phyloP scores from a whole-genome alignment of 2,329 filamentous ascomycete species.

The Penicillium sp. region DNA sequence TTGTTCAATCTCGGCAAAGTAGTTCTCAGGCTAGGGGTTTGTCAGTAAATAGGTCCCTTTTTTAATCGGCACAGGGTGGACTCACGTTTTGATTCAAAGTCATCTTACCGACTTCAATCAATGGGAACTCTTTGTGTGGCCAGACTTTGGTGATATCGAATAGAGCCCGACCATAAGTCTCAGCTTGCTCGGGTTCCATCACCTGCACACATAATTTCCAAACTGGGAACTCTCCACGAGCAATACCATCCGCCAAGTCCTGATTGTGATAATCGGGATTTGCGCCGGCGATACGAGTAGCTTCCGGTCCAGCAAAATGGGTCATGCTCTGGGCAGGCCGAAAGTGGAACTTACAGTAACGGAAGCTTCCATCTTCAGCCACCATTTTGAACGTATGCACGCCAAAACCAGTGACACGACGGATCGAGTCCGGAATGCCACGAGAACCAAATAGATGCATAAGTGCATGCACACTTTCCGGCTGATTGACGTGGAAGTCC shows the following conservation, averaged over 20 bases:
- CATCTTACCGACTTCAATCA: slow-evolving; percentile 51
- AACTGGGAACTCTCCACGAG: slow-evolving; percentile 55
- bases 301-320: slow-evolving; percentile 54
- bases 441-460: slow-evolving; percentile 62
- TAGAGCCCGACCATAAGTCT: slow-evolving; percentile 48
- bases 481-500: slow-evolving; percentile 57
- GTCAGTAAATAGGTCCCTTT: slow-evolving; percentile 2
- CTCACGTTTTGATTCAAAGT: slow-evolving; percentile 51
- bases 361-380: slow-evolving; percentile 49
- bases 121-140: slow-evolving; percentile 51
- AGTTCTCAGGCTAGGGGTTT: slow-evolving; percentile 49
- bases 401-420: slow-evolving; percentile 55
- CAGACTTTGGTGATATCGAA: slow-evolving; percentile 59
- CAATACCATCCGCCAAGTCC: slow-evolving; percentile 61
- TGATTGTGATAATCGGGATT: slow-evolving; percentile 60
- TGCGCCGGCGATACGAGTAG: slow-evolving; percentile 49
- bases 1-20: slow-evolving; percentile 66
- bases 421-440: slow-evolving; percentile 46
- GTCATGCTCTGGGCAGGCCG: slow-evolving; percentile 56
- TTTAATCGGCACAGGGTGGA: background rate
- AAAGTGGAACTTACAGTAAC: slow-evolving; percentile 61
- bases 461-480: slow-evolving; percentile 58
- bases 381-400: slow-evolving; percentile 35
- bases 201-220: slow-evolving; percentile 58
- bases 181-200: slow-evolving; percentile 53